A percentile compares a stretch with the other conserved stretches of the same genome.
Conservation (phyloP, 371 early-diverging fungal genomes). For the Mucor circinelloides region DNA sequence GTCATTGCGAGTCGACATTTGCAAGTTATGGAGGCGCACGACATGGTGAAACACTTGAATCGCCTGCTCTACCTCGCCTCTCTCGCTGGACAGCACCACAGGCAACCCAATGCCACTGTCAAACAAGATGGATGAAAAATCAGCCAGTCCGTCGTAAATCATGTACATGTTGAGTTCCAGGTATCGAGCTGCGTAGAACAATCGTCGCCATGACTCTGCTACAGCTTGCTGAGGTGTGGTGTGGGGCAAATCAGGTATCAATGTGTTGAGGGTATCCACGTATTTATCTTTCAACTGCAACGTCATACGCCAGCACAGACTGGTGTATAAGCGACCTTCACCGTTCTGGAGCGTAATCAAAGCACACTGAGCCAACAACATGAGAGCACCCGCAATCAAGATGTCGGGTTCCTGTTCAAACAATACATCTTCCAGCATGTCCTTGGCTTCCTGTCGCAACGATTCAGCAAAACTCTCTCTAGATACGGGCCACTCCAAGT, state of each 20-base stretch:
- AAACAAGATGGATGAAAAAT: slow-evolving; percentile 27
- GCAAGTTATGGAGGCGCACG: slow-evolving; percentile 33
- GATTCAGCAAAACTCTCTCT: slow-evolving; percentile 30
- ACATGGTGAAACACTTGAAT: slow-evolving; percentile 25
- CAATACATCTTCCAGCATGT: slow-evolving; percentile 27
- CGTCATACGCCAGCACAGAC: slow-evolving; percentile 43
- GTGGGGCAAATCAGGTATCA: slow-evolving; percentile 5
- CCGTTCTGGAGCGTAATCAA: slow-evolving; percentile 28
- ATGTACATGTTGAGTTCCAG: slow-evolving; percentile 32
- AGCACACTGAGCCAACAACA: slow-evolving; percentile 26
- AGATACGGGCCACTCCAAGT: slow-evolving; percentile 4
- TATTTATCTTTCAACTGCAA: slow-evolving; percentile 31
- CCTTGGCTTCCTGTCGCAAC: slow-evolving; percentile 33
- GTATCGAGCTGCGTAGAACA: slow-evolving; percentile 39
- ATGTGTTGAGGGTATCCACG: neutral
- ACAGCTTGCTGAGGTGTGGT: slow-evolving; percentile 9
- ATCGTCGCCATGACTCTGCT: slow-evolving; percentile 47
- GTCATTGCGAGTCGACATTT: slow-evolving; percentile 23
- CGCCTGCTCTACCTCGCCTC: slow-evolving; percentile 6
- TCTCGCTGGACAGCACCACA: slow-evolving; percentile 24
- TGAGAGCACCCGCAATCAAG: slow-evolving; percentile 25
- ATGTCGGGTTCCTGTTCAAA: slow-evolving; percentile 41
- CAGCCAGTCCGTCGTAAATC: slow-evolving; percentile 29
- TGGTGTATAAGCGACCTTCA: slow-evolving; percentile 39
- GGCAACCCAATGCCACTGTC: slow-evolving; percentile 43